These are phyloP conservation scores for Suillus weaverae DNA, from an alignment of 768 basidiomycete genomes.

Conservation along the genomic window DNA sequence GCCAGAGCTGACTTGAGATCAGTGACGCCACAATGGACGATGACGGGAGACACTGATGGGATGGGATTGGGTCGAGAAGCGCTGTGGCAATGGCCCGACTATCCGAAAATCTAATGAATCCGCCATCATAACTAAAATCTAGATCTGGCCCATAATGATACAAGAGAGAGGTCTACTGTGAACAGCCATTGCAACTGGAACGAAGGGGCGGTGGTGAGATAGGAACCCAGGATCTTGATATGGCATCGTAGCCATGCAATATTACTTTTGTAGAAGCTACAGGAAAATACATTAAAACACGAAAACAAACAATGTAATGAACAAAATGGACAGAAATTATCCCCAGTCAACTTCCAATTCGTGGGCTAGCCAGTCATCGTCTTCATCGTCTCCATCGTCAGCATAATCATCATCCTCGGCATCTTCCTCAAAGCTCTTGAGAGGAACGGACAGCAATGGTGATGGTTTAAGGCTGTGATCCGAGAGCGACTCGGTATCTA, in stretches of 20 bases:
- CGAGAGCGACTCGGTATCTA: slow-evolving; percentile 10
- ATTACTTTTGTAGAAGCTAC: slow-evolving; percentile 24
- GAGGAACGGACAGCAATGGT: slow-evolving; percentile 11
- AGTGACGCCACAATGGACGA: slow-evolving; percentile 68
- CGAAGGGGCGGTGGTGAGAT: neutral
- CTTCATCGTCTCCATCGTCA: slow-evolving; percentile 54
- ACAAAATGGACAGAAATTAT: slow-evolving; percentile 37
- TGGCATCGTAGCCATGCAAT: slow-evolving; percentile 15
- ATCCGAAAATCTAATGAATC: slow-evolving; percentile 55
- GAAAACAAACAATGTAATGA: slow-evolving; percentile 8
- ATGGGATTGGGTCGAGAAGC: slow-evolving; percentile 72
- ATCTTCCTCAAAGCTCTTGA: slow-evolving; percentile 31
- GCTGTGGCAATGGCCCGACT: slow-evolving; percentile 47
- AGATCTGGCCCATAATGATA: neutral
- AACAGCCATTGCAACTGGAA: neutral
- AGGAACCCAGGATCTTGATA: neutral
- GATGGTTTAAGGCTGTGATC: slow-evolving; percentile 15
- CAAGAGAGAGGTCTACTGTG: neutral
- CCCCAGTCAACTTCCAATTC: slow-evolving; percentile 79
- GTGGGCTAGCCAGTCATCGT: slow-evolving; percentile 80
- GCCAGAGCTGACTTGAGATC: neutral
- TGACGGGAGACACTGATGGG: slow-evolving; percentile 50
- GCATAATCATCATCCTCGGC: slow-evolving; percentile 48
- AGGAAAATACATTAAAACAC: slow-evolving; percentile 20
- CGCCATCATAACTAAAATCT: neutral